Evolutionary conservation across 371 early-diverging fungal genomes (phyloP).

Genomic region (Saksenaea vasiformis): DNA sequence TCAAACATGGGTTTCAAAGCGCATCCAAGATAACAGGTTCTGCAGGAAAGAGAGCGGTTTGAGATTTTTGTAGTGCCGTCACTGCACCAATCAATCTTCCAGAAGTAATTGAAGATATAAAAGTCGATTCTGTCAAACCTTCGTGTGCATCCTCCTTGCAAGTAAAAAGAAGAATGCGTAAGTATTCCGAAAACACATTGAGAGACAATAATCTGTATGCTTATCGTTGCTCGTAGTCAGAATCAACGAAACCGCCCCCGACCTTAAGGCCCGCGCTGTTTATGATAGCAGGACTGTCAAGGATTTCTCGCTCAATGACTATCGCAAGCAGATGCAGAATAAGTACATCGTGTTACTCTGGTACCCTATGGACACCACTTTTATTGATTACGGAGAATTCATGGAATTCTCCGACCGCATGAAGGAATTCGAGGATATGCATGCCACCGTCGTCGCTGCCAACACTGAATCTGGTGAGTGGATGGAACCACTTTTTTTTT

Average conservation of each 20-base stretch:
- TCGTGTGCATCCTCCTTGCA: no score
- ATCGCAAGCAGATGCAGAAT: no score
- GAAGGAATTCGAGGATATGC: constrained; percentile 77
- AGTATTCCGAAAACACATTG: background rate
- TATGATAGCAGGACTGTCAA: constrained; percentile 81
- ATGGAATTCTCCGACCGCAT: constrained; percentile 86
- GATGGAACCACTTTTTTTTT: constrained; percentile 2
- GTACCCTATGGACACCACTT: constrained; percentile 63
- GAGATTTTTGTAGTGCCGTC: no score
- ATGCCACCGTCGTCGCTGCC: constrained; percentile 55
- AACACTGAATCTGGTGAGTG: constrained; percentile 51
- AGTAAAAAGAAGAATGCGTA: constrained; percentile 37
- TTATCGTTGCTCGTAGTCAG: constrained; percentile 15
- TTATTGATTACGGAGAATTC: constrained; percentile 94
- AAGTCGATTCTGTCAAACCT: no score
- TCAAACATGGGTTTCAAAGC: no score
- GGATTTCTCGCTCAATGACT: constrained; percentile 80
- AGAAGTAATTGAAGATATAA: no score
- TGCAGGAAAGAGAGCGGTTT: no score
- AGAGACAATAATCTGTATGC: background rate
- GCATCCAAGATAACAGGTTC: no score
- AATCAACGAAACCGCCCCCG: constrained; percentile 63
- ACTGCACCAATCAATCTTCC: no score
- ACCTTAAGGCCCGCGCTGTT: constrained; percentile 75
- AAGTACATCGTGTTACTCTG: constrained; percentile 55